phyloP scores from a whole-genome alignment of 257 asterid species.

The Fraxinus americana region DNA sequence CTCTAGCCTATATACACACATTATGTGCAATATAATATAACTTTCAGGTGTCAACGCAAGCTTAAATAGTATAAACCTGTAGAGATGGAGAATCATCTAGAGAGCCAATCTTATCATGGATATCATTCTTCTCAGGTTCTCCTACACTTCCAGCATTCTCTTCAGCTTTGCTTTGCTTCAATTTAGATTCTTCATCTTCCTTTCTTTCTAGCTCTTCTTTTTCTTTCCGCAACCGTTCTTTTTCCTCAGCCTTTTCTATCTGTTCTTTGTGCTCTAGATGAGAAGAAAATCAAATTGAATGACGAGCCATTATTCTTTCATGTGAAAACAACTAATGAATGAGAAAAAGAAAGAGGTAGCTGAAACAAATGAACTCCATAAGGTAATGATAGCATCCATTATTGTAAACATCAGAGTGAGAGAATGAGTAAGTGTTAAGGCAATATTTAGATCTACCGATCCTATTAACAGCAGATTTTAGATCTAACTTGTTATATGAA shows the following conservation, averaged over 20 bases:
- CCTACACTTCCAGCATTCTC: constrained; percentile 45
- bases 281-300: constrained; percentile 9
- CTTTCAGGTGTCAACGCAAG: constrained; percentile 14
- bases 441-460: neutral
- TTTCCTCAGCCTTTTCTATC: constrained; percentile 91
- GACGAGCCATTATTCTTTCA: neutral
- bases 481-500: neutral
- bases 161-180: constrained; percentile 39
- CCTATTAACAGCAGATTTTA: neutral
- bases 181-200: constrained; percentile 54
- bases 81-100: constrained; percentile 40
- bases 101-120: constrained; percentile 45
- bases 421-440: neutral
- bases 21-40: constrained; percentile 12
- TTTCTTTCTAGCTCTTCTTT: constrained; percentile 72
- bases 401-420: neutral
- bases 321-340: neutral
- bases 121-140: constrained; percentile 43
- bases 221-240: constrained; percentile 76
- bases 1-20: constrained; percentile 6
- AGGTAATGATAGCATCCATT: neutral
- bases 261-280: constrained; percentile 76
- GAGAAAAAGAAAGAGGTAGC: neutral
- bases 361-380: neutral
- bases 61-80: constrained; percentile 45